Base-by-base conservation (phyloP, 2,329 filamentous ascomycete species). In the Penicillium sp. region DNA sequence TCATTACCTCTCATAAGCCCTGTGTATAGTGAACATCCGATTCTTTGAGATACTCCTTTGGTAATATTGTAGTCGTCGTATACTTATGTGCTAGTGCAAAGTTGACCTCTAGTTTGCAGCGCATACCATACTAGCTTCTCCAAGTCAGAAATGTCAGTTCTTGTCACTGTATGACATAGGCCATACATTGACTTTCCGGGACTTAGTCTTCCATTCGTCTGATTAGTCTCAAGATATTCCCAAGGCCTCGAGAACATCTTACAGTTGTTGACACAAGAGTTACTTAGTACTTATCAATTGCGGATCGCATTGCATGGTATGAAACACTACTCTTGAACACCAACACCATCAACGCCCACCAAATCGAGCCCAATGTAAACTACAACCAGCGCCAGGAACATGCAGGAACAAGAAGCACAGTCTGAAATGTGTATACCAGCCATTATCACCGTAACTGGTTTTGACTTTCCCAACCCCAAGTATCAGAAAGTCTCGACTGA, bases 21-120 rank as follows among this genome's bases (percentile, higher is more conserved):
- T 63, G 57, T 63, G 58, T 63, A 63, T 61, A 63, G 58, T 63
- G 58, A 61, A 51, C 56, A 56, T 50, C 50, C 47, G 50, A 56
- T 57, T 56, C 40, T 53, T 58, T 50, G 46, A 55, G 46, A 47
- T 43, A 42, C 44, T 13, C 10, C n/a, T 49, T 43, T 27, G 4
- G 18, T 27, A 20, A 4, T 23, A 3, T 23, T 24, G 7, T 26
- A 26, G 24, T 26, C 20, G 11, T 46, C 4, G 29, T 40, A 40
- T 18, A 6, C 9, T 1, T 24, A 26, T 9, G 24, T 26, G 24
- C 24, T 9, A 26, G 24, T 8, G 24, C 8, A 3, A 26, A 9
- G 24, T 26, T 26, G 9, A 26, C 24, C 8, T 24, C n/a, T n/a
- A n/a, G n/a, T n/a, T n/a, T n/a, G n/a, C n/a, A n/a, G n/a, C n/a